phyloP scores from a whole-genome alignment of 1,284 basidiomycete species.

The Exobasidium rhododendri region DNA sequence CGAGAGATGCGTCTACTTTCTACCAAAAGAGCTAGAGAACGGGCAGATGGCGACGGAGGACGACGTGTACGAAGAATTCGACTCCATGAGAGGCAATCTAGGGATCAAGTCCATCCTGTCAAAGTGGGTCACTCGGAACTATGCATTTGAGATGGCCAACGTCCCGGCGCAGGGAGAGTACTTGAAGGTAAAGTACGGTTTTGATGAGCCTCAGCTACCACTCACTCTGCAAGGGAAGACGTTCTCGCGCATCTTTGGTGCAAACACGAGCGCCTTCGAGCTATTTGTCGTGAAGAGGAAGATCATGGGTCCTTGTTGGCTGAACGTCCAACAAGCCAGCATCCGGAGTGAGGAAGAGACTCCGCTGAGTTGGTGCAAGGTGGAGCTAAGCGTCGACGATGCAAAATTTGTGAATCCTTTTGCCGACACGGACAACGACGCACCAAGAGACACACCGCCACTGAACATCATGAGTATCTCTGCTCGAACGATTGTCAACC shows the following conservation, averaged over 20 bases:
- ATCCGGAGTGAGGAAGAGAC: constrained; percentile 9
- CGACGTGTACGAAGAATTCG: constrained; percentile 82
- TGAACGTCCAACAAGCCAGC: constrained; percentile 68
- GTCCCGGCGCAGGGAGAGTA: constrained; percentile 80
- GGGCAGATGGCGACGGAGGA: constrained; percentile 54
- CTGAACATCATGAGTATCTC: constrained; percentile 87
- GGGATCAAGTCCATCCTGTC: constrained; percentile 70
- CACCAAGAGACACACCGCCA: constrained; percentile 80
- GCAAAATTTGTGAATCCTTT: constrained; percentile 86
- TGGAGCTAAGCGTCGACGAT: constrained; percentile 79
- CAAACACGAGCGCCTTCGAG: constrained; percentile 88
- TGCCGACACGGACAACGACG: constrained; percentile 63
- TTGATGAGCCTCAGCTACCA: constrained; percentile 58
- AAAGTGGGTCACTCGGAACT: constrained; percentile 77
- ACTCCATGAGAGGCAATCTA: constrained; percentile 69
- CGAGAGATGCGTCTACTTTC: constrained; percentile 88
- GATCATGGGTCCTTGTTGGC: constrained; percentile 99
- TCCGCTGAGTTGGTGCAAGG: constrained; percentile 60
- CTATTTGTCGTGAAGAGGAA: constrained; percentile 90
- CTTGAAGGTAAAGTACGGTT: constrained; percentile 66
- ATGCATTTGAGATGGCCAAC: constrained; percentile 84
- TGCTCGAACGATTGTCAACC: constrained; percentile 87
- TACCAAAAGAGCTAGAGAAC: constrained; percentile 60
- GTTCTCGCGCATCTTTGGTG: constrained; percentile 85
- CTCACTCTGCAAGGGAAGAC: constrained; percentile 73